Base-by-base conservation (phyloP, 139 green algal species). In the Ulvella scutata region DNA sequence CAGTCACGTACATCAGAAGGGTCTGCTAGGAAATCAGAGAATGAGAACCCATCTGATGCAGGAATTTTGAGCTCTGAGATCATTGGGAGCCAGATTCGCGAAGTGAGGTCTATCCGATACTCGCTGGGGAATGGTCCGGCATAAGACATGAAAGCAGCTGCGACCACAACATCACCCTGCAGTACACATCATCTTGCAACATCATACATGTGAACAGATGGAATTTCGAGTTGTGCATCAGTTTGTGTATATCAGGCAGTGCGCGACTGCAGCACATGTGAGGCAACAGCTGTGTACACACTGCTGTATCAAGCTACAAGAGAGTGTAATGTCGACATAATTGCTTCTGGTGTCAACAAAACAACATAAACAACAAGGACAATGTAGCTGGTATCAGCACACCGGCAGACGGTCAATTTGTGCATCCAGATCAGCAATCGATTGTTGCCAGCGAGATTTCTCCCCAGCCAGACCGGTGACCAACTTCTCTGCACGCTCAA, bases 71-170 rank as follows among this genome's bases (percentile, higher is more conserved):
- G 80, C 26, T 83, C 73, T 62, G 82, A 82, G 62, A 93, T 79
- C 80, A 84, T 75, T 4, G 72, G 38, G 74, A 92, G 83, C 89
- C 89, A 94, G 9, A 84, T 91, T 4, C 88, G 43, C 37, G 82
- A 77, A 35, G 90, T 85, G 28, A 95, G 79, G 73, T 87, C 81
- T 33, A 88, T 81, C 3, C 90, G 81, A 75, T 91, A 93, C 80
- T 91, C 85, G 43, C 79, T 88, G 1, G 90, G 90, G 87, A 93
- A 95, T 51, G 90, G 88, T 3, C 90, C 90, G 20, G 85, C 82
- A 78, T 93, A 93, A 39, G 76, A 85, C 82, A 93, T 85, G 79
- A 92, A 92, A 28, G 82, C 85, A 2, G 87, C 83, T 23, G 88
- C 87, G 4, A 93, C 62, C 60, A 90, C 80, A 23, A 85, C 82